Evolutionary conservation across 306 rosid species (phyloP), one percentile per base, ranked within the genome.

Genomic region (Dryas alaskensis): DNA sequence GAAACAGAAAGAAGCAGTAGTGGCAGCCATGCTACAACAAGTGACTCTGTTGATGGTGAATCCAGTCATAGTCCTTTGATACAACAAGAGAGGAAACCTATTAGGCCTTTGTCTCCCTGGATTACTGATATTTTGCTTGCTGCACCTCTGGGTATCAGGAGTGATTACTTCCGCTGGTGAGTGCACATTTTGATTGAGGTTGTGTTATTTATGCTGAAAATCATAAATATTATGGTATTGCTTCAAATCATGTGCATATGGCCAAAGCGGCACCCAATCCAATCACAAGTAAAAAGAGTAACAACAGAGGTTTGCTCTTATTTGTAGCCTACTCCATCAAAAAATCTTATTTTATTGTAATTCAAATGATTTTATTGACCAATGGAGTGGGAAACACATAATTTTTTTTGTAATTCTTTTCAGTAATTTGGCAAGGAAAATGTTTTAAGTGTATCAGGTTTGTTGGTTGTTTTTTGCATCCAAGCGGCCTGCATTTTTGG

Each of bases 101-200:
- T 84, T 47, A 84, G 98, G 82, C 96, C 97, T 13, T 75, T 94
- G 82, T 94, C 98, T 67, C 95, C 98, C 55, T 94, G 98, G 98
- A 94, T 94, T 53, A 89, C 96, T 39, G 98, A 94, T 73, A 89
- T 91, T 78, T 80, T 94, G 83, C 84, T 89, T 64, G 91, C 96
- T 79, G 97, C 98, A 37, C 98, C 97, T 39, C 83, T 94, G 64
- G 98, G 92, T 67, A 88, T 94, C 69, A 84, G 92, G 87, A 91
- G 98, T 74, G 98, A 94, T 84, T 94, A 94, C 66, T 94, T 94
- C 80, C 92, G 98, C 22, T 94, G 98, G 98, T 94, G 83, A 87
- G 97, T 83, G 65, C 47, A 11, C 37, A 8, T 69, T 65, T 77
- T 46, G 27, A 25, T 62, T 58, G 59, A 22, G 61, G 31, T 27